Conservation (phyloP, 495 filamentous ascomycete species). For the Hypoxylon fragiforme region DNA sequence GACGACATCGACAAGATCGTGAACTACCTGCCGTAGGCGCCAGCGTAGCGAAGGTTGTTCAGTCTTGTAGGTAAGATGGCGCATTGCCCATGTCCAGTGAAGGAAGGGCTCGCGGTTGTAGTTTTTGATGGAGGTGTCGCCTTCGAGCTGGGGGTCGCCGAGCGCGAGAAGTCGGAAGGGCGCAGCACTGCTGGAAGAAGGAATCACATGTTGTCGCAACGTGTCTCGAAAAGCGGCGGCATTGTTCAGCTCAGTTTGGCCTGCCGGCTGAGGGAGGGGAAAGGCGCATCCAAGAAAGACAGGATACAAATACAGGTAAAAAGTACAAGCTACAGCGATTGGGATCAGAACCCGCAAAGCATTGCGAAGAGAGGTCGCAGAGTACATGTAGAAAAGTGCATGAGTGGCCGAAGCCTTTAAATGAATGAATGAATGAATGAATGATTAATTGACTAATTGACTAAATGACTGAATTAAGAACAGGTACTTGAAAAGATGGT, state of each 20-base stretch:
- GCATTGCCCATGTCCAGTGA: conserved; percentile 57
- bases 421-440: conserved; percentile 11
- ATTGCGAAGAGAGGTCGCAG: conserved; percentile 62
- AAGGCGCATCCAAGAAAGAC: conserved; percentile 81
- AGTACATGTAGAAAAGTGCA: conserved; percentile 52
- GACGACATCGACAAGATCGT: conserved; percentile 56
- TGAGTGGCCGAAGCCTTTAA: conserved; percentile 32
- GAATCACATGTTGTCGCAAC: conserved; percentile 28
- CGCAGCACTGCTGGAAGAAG: conserved; percentile 49
- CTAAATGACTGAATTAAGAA: no score
- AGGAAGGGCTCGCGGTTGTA: conserved; percentile 63
- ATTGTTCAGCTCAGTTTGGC: conserved; percentile 18
- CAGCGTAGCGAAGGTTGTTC: conserved; percentile 46
- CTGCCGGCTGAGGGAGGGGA: conserved; percentile 54
- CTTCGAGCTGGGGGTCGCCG: conserved; percentile 94
- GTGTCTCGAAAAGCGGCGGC: conserved; percentile 34
- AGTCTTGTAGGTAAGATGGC: conserved; percentile 50
- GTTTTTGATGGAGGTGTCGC: conserved; percentile 77
- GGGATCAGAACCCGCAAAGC: conserved; percentile 67
- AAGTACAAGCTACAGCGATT: conserved; percentile 66
- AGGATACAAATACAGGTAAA: conserved; percentile 89
- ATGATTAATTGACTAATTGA: no score
- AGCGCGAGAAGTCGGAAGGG: conserved; percentile 88
- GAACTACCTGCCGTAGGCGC: conserved; percentile 51
- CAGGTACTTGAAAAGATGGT: no score